Evolutionary conservation across 1,139 yeast genomes (phyloP).

Genomic region (Taphrina wiesneri): DNA sequence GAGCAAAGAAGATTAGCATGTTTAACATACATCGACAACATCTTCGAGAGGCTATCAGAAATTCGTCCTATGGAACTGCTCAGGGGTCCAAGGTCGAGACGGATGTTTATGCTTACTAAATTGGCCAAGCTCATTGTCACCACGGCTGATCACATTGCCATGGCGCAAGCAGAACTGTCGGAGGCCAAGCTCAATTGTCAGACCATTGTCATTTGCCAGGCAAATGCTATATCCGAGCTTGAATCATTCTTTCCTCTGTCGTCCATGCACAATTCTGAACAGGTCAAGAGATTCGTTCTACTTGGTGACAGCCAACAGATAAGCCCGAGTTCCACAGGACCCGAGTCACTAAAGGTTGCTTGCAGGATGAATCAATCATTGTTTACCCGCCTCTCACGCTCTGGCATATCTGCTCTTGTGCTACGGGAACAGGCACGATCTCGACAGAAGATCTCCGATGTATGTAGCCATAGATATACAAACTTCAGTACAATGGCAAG

Average conservation of each 20-base stretch:
- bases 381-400: conserved; percentile 42
- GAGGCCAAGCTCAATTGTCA: conserved; percentile 43
- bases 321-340: conserved; percentile 42
- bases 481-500: background rate
- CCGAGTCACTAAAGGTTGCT: conserved; percentile 37
- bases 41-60: conserved; percentile 45
- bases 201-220: conserved; percentile 46
- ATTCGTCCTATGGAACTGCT: conserved; percentile 47
- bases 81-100: conserved; percentile 40
- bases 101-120: conserved; percentile 42
- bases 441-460: conserved; percentile 33
- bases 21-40: conserved; percentile 40
- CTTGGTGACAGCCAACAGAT: conserved; percentile 47
- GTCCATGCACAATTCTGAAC: conserved; percentile 34
- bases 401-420: conserved; percentile 42
- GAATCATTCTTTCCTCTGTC: conserved; percentile 46
- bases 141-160: conserved; percentile 44
- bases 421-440: conserved; percentile 43
- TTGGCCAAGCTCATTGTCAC: conserved; percentile 46
- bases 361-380: conserved; percentile 42
- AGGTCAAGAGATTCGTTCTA: conserved; percentile 44
- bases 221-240: conserved; percentile 46
- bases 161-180: conserved; percentile 40
- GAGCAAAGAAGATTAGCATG: conserved; percentile 36
- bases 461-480: background rate